Percentiles rank a stretch among this genome's conserved stretches.
Evolutionary conservation across 1,284 basidiomycete genomes (phyloP).

Genomic region (Rhodofomes roseus): DNA sequence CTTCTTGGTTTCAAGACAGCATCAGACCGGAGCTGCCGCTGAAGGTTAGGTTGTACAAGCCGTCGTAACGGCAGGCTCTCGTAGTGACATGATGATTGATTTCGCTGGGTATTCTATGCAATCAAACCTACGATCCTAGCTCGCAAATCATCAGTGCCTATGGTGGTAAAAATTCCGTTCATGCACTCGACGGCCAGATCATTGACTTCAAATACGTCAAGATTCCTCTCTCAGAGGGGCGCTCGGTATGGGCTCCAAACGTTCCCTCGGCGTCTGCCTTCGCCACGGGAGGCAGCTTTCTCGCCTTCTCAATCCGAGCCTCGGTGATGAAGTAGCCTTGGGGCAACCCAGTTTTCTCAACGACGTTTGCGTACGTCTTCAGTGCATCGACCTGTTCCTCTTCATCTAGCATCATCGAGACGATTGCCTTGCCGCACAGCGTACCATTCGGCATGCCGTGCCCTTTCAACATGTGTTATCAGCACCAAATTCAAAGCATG

Average conservation of each 20-base stretch:
- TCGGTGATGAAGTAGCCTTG: constrained; percentile 3
- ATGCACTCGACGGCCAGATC: neutral
- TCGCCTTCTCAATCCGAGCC: neutral
- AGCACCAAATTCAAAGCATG: neutral
- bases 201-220: neutral
- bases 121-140: too few relatives aligned
- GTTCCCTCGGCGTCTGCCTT: neutral
- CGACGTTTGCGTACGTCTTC: neutral
- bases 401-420: neutral
- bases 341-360: constrained; percentile 2
- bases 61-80: too few relatives aligned
- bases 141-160: too few relatives aligned
- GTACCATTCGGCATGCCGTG: constrained; percentile 7
- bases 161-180: neutral
- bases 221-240: neutral
- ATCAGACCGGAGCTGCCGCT: too few relatives aligned
- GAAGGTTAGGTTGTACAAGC: too few relatives aligned
- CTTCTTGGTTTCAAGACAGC: too few relatives aligned
- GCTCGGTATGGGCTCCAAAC: neutral
- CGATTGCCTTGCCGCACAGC: constrained; percentile 5
- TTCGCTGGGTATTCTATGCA: too few relatives aligned
- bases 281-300: constrained; percentile 2
- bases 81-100: too few relatives aligned
- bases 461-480: neutral
- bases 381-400: neutral